Evolutionary conservation across 23 red algal genomes (phyloP).

Genomic region (Gracilaria vermiculophylla): DNA sequence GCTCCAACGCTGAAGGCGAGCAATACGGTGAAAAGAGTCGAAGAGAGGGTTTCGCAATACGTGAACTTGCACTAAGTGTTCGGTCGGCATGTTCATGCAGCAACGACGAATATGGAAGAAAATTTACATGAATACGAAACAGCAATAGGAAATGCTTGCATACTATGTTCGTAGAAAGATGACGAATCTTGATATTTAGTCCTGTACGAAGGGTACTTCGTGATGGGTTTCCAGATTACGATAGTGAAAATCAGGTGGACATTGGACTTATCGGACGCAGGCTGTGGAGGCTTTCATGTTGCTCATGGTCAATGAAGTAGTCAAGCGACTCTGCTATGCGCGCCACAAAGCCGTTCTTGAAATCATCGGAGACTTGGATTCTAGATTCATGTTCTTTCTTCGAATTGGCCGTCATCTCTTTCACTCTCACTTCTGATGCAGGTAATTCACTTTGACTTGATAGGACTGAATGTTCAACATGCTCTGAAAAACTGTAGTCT

Average conservation of each 20-base stretch:
- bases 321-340: not conserved
- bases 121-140: too few relatives aligned
- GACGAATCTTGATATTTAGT: too few relatives aligned
- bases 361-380: not conserved
- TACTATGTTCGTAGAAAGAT: too few relatives aligned
- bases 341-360: constrained; percentile 1
- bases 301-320: constrained; percentile 18
- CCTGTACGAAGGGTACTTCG: too few relatives aligned
- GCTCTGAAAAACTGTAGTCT: not conserved
- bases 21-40: too few relatives aligned
- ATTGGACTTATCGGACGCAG: not conserved
- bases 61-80: too few relatives aligned
- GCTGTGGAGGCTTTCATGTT: not conserved
- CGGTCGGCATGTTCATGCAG: too few relatives aligned
- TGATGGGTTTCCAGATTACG: too few relatives aligned
- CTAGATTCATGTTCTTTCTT: not conserved
- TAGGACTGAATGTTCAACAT: not conserved
- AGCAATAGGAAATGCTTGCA: too few relatives aligned
- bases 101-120: too few relatives aligned
- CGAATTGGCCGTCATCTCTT: not conserved
- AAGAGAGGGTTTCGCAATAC: too few relatives aligned
- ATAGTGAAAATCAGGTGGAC: not conserved
- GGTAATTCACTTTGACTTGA: not conserved
- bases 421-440: not conserved
- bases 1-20: too few relatives aligned